Conservation (phyloP, 257 asterid genomes). For the Verbascum thapsus region DNA sequence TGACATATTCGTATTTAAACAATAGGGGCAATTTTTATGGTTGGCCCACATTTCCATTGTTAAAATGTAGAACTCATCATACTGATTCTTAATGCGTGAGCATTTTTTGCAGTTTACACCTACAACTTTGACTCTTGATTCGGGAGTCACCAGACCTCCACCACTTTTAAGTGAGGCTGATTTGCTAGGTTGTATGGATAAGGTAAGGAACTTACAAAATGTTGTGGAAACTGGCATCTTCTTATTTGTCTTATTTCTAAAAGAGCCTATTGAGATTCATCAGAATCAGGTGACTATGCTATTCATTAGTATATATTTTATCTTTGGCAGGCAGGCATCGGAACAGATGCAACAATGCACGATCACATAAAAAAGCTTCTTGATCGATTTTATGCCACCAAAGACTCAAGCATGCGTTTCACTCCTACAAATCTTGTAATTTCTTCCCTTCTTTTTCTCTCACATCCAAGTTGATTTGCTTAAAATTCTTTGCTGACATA, state of each 20-base stretch:
- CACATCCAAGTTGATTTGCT: constrained; percentile 23
- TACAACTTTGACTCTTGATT: constrained; percentile 80
- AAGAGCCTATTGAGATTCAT: constrained; percentile 9
- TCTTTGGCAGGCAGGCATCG: constrained; percentile 76
- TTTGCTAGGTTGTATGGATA: constrained; percentile 93
- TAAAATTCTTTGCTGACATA: constrained; percentile 16
- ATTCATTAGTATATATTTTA: constrained; percentile 25
- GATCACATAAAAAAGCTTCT: constrained; percentile 98
- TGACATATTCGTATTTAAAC: constrained; percentile 6
- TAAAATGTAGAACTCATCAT: constrained; percentile 17
- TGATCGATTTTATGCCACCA: constrained; percentile 90
- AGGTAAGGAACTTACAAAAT: constrained; percentile 48
- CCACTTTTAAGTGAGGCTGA: constrained; percentile 97
- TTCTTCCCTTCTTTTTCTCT: constrained; percentile 27
- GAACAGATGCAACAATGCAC: constrained; percentile 99
- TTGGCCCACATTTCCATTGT: constrained; percentile 16
- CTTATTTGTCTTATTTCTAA: constrained; percentile 15
- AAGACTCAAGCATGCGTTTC: constrained; percentile 80
- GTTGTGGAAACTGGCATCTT: constrained; percentile 19
- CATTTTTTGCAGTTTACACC: constrained; percentile 73
- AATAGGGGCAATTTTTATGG: background rate
- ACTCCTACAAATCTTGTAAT: constrained; percentile 90
- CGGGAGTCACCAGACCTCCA: constrained; percentile 97
- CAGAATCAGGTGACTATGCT: background rate
- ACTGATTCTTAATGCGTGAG: constrained; percentile 22